These are phyloP conservation scores for Xerocomellus chrysenteron DNA, from an alignment of 768 basidiomycete species.

Conservation along the genomic window DNA sequence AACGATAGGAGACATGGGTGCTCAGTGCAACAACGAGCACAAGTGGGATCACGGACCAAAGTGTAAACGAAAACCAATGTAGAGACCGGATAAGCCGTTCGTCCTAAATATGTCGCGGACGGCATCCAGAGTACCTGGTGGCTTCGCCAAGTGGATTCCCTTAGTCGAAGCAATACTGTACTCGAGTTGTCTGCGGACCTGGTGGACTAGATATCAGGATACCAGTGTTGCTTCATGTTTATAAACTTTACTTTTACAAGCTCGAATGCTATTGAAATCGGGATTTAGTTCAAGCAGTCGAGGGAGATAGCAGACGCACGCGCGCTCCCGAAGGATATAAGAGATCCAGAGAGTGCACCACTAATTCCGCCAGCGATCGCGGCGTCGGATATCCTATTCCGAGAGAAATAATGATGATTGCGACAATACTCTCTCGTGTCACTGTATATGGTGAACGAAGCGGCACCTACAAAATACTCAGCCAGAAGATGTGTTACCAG, in stretches of 20 bases:
- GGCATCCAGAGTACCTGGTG: constrained; percentile 76
- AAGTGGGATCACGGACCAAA: constrained; percentile 52
- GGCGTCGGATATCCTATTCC: constrained; percentile 62
- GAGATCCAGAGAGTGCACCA: constrained; percentile 84
- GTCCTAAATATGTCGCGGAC: constrained; percentile 73
- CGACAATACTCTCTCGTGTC: constrained; percentile 75
- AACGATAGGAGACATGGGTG: constrained; percentile 1
- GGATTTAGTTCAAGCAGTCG: constrained; percentile 20
- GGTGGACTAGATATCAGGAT: constrained; percentile 16
- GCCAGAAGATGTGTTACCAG: background rate
- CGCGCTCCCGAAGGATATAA: constrained; percentile 87
- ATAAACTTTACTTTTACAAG: constrained; percentile 76
- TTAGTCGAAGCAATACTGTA: constrained; percentile 85
- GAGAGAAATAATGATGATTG: constrained; percentile 55
- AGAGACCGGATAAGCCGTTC: constrained; percentile 66
- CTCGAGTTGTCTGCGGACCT: constrained; percentile 91
- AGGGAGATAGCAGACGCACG: constrained; percentile 53
- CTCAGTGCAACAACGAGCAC: background rate
- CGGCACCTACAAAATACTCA: constrained; percentile 56
- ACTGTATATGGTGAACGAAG: constrained; percentile 90
- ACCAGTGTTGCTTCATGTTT: background rate
- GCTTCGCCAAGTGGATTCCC: constrained; percentile 65
- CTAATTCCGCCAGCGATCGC: constrained; percentile 77
- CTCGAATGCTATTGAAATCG: constrained; percentile 66
- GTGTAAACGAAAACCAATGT: constrained; percentile 86